Conservation (phyloP, 2,329 filamentous ascomycete genomes). For the Paracoccidioides brasiliensis region DNA sequence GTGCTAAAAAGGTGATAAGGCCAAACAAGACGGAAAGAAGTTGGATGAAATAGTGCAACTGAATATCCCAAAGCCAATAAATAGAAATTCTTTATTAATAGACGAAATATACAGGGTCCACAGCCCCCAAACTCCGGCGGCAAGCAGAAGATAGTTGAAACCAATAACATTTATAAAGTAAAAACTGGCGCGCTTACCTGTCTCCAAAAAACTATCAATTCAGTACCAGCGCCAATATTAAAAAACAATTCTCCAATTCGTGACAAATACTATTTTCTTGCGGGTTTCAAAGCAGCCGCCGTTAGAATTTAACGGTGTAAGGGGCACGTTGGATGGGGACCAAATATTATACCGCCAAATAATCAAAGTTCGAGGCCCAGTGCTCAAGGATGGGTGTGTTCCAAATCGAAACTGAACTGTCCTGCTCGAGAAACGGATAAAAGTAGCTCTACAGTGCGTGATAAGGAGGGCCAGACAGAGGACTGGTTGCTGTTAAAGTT, state of each 20-base stretch:
- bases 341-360: not conserved
- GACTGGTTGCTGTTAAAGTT: not conserved
- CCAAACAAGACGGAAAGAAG: not conserved
- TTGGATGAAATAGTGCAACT: not conserved
- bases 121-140: not conserved
- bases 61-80: not conserved
- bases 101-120: not conserved
- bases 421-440: not conserved
- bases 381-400: not conserved
- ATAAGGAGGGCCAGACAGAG: not conserved
- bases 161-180: not conserved
- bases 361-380: not conserved
- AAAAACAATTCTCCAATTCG: not conserved
- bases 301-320: not conserved
- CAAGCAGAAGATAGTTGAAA: constrained; percentile 1
- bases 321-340: not conserved
- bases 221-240: not conserved
- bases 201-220: not conserved
- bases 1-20: not conserved
- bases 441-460: not conserved
- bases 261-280: not conserved
- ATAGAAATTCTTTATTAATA: not conserved
- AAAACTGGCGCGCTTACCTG: constrained; percentile 3
- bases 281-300: not conserved
- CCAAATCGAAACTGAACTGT: not conserved